Base-by-base conservation (phyloP, 2,329 filamentous ascomycete genomes). In the Xylariaceae sp. region DNA sequence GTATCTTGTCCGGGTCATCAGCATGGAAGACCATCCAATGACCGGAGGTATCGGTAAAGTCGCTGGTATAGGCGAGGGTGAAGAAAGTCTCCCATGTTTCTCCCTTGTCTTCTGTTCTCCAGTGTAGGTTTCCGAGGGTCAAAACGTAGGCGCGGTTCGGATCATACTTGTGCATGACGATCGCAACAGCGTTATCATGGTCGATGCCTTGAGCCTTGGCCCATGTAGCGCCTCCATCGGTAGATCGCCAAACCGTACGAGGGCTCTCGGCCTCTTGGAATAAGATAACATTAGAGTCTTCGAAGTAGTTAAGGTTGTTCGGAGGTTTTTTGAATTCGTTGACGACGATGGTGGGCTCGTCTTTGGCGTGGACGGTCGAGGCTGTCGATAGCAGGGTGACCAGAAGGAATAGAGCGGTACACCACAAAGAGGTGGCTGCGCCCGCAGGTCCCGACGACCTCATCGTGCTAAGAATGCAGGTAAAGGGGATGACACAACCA, bases 211-310 rank as follows among this genome's bases (percentile, higher is more conserved):
- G 73, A 58, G 93, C 77, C 57, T 75, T 76, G 37, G 83, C 74
- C 93, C 94, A 99, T 39, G 77, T 82, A 63, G 82, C 82, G 61
- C 94, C 95, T 32, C 89, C 92, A 75, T 97, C 85, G 40, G 80
- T 79, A 37, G 93, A 96, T 55, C 90, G 86, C 72, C 87, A 92
- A 45, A 96, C 79, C 58, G 84, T 84, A 55, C 81, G 79, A 33
- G 58, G 52, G 3, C 81, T 80, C 11, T 79, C 72, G 43, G 77
- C 67, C 69, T 96, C 89, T 64, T 88, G 85, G 68, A 91, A 86
- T 39, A 97, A 74, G 54, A 96, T 79, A 45, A 88, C 83, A 70
- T 96, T 87, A 61, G 90, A 92, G 71, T 93, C 90, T 67, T 94
- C 87, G 69, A 99, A 97, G 75, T 96, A 99, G 74, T 89, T 88